A percentile compares a stretch with the other conserved stretches of the same genome.
These are phyloP conservation scores for Moesziomyces parantarcticus DNA, from an alignment of 1,284 basidiomycete genomes.

Conservation along the genomic window DNA sequence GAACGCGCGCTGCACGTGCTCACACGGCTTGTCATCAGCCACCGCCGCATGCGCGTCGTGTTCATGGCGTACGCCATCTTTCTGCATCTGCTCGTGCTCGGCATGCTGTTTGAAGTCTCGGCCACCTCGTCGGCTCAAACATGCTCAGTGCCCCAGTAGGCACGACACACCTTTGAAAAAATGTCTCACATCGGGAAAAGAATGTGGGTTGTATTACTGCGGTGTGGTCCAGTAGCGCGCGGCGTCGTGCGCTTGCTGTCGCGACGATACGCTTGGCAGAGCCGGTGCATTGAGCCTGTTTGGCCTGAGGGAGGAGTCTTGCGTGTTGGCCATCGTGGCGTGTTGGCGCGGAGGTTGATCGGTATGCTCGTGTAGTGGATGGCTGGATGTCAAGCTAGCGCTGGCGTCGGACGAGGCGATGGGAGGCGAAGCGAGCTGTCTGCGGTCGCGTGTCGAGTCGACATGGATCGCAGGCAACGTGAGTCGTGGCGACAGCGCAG, in stretches of 20 bases:
- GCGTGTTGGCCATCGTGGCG: neutral
- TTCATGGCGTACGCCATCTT: constrained; percentile 84
- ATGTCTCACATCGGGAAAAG: too few species aligned
- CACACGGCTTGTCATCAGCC: constrained; percentile 86
- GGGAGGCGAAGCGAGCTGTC: neutral
- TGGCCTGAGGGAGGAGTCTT: neutral
- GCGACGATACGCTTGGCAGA: constrained; percentile 1
- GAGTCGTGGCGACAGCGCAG: neutral
- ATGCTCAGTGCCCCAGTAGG: constrained; percentile 23
- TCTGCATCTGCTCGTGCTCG: constrained; percentile 82
- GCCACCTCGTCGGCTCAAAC: constrained; percentile 26
- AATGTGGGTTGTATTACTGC: constrained; percentile 2
- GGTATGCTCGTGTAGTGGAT: neutral
- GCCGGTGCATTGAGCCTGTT: neutral
- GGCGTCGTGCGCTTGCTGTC: constrained; percentile 5
- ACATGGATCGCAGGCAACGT: constrained; percentile 5
- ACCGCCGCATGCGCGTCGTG: constrained; percentile 75
- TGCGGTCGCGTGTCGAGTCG: constrained; percentile 1
- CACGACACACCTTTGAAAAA: neutral
- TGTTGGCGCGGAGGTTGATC: neutral
- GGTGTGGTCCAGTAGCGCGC: constrained; percentile 7
- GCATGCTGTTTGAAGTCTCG: constrained; percentile 70
- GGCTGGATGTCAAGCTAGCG: neutral
- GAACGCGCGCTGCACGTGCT: constrained; percentile 87
- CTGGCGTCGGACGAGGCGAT: neutral